Evolutionary conservation across 352 stramenopile genomes (phyloP).

Genomic region (Phytophthora hibernalis): DNA sequence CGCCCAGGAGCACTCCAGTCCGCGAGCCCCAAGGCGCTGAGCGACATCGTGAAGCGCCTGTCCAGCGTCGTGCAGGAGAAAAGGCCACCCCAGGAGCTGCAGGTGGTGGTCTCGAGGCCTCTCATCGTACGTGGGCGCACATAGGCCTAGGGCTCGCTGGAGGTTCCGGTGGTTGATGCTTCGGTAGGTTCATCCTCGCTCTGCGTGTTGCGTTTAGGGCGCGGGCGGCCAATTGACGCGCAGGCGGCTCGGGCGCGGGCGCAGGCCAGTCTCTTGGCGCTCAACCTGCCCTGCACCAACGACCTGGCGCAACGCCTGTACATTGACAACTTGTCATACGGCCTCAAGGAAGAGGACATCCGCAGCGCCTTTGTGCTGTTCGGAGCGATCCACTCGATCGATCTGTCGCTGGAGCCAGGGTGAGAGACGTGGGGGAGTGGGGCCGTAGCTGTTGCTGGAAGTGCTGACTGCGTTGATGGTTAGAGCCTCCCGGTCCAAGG

Average conservation of each 20-base stretch:
- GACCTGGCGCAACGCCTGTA: slow-evolving; percentile 81
- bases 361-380: slow-evolving; percentile 72
- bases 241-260: slow-evolving; percentile 65
- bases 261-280: slow-evolving; percentile 73
- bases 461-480: neutral
- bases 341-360: slow-evolving; percentile 83
- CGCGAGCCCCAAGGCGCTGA: slow-evolving; percentile 40
- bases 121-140: slow-evolving; percentile 40
- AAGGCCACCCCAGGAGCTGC: slow-evolving; percentile 46
- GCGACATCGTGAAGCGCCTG: slow-evolving; percentile 70
- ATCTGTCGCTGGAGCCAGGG: slow-evolving; percentile 81
- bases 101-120: slow-evolving; percentile 28
- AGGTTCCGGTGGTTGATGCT: slow-evolving; percentile 37
- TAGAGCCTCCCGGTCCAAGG: slow-evolving; percentile 74
- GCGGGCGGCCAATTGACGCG: slow-evolving; percentile 47
- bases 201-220: slow-evolving; percentile 49
- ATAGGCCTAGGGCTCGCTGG: neutral
- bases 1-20: slow-evolving; percentile 23
- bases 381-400: slow-evolving; percentile 73
- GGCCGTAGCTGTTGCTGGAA: slow-evolving; percentile 2
- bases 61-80: slow-evolving; percentile 77
- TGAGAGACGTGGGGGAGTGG: slow-evolving; percentile 31
- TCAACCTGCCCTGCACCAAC: slow-evolving; percentile 54
- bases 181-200: slow-evolving; percentile 55
- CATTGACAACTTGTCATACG: slow-evolving; percentile 86